Conservation (phyloP, 2,329 filamentous ascomycete species). For the Aspergillus felis region DNA sequence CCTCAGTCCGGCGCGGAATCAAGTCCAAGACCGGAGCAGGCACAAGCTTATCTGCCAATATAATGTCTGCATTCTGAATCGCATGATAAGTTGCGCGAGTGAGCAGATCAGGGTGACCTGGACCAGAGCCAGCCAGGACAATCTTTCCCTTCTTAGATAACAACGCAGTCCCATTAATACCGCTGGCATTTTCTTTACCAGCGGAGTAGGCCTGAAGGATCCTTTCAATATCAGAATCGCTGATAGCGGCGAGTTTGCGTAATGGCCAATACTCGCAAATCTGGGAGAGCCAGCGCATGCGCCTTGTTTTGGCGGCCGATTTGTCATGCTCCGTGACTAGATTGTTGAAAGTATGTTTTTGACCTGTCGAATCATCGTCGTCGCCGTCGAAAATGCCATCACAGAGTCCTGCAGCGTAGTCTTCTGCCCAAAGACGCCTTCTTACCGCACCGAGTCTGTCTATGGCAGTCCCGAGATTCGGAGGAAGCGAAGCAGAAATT, state of each 20-base stretch:
- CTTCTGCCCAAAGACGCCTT: conserved; percentile 68
- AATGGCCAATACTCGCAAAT: conserved; percentile 99
- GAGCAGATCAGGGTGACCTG: conserved; percentile 86
- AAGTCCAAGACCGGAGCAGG: conserved; percentile 79
- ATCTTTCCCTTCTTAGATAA: conserved; percentile 59
- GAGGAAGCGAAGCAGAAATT: conserved; percentile 74
- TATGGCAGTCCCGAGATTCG: conserved; percentile 71
- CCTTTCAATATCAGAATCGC: conserved; percentile 70
- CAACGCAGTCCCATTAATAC: conserved; percentile 7
- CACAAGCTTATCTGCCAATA: conserved; percentile 54
- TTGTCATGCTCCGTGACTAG: conserved; percentile 70
- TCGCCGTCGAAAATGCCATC: conserved; percentile 44
- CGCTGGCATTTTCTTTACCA: conserved; percentile 20
- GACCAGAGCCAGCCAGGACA: conserved; percentile 85
- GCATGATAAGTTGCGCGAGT: conserved; percentile 59
- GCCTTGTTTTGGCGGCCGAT: conserved; percentile 69
- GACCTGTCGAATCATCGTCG: conserved; percentile 49
- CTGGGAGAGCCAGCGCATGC: conserved; percentile 90
- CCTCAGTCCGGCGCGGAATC: conserved; percentile 80
- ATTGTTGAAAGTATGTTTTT: conserved; percentile 78
- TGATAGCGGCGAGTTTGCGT: conserved; percentile 71
- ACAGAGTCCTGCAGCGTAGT: conserved; percentile 51
- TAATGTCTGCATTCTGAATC: conserved; percentile 45
- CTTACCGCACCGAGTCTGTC: conserved; percentile 71
- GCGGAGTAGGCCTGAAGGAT: conserved; percentile 69